Evolutionary conservation across 1,139 yeast genomes (phyloP), one percentile per base, ranked within the genome.

Genomic region (Hyphopichia wangnamkhiaoensis): DNA sequence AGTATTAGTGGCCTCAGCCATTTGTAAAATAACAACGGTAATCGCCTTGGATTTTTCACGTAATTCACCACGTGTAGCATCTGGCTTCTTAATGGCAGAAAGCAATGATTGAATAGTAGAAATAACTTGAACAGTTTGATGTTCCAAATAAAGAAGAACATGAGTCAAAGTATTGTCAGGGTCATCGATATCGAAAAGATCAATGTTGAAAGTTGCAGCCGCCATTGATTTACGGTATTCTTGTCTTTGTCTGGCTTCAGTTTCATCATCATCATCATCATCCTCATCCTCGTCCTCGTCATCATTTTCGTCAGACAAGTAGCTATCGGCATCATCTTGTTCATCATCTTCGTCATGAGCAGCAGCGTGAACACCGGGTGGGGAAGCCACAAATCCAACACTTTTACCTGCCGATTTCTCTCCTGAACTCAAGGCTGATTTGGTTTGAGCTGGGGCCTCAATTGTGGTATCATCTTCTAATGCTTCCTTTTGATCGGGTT

Each of bases 111-210:
- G 97, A 50, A 91, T 91, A 0, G 96, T 86, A 21, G 90, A 80
- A 41, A 93, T 93, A 1, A 93, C 97, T 52, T 86, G 87, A 25
- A 87, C 93, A 0, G 98, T 91, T 65, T 91, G 96, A 61, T 89
- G 95, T 59, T 93, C 98, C 54, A 93, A 73, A 59, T 89, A 93
- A 34, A 84, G 75, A 51, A 90, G 79, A 41, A 93, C 81, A 54
- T 90, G 95, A 4, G 89, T 80, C 45, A 91, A 75, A 0, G 96
- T 86, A 58, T 86, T 87, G 53, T 89, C 96, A 2, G 95, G 95
- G 58, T 87, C 88, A 47, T 61, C 85, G 43, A 86, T 82, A 62
- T 87, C 89, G 62, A 87, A 88, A 35, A 81, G 77, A 42, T 83
- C 85, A 37, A 85, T 72, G 58, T 84, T 84, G 63, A 84, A 84